Conservation (phyloP, 2,329 filamentous ascomycete genomes). For the Colletotrichum lupini region DNA sequence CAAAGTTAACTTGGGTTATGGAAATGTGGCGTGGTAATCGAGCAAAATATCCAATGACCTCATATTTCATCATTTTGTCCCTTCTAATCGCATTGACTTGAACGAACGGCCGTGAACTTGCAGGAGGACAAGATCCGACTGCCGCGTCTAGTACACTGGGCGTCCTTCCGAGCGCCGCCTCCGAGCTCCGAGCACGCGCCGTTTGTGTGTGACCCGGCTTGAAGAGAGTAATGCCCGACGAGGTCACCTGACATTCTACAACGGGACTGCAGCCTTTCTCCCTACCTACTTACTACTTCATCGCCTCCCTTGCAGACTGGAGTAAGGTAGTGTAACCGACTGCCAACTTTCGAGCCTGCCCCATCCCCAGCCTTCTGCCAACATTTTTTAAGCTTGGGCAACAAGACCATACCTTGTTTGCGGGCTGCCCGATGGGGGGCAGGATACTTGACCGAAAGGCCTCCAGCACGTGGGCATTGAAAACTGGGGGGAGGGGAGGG, state of each 20-base stretch:
- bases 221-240: not conserved
- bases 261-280: not conserved
- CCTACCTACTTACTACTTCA: not conserved
- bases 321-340: not conserved
- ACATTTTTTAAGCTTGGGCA: constrained; percentile 1
- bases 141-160: not conserved
- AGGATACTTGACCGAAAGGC: not conserved
- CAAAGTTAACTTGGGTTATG: not conserved
- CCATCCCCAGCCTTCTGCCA: not conserved
- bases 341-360: not conserved
- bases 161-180: not conserved
- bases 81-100: not conserved
- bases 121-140: not conserved
- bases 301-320: not conserved
- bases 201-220: not conserved
- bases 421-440: not conserved
- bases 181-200: not conserved
- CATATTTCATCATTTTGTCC: not conserved
- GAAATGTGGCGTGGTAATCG: constrained; percentile 27
- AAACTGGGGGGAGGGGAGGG: not conserved
- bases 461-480: constrained; percentile 12
- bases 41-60: constrained; percentile 26
- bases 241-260: constrained; percentile 6
- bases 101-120: not conserved
- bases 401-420: not conserved